Evolutionary conservation across 75 land plant species (phyloP).

Genomic region (Larix kaempferi): DNA sequence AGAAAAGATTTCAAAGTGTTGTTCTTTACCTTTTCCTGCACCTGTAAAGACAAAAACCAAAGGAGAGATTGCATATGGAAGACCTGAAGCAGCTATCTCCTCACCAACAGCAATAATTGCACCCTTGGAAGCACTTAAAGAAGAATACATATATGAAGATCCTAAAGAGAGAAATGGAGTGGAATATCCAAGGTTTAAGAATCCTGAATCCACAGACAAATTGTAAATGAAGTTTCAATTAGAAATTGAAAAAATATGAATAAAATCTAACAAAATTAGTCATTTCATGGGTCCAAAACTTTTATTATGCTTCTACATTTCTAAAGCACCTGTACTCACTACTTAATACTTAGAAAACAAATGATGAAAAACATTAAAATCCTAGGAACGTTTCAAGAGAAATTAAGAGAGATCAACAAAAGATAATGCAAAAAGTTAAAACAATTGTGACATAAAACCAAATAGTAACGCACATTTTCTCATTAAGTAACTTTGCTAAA

Average conservation of each 20-base stretch:
- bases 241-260: not conserved
- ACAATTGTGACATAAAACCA: too few relatives aligned
- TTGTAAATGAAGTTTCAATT: conserved; percentile 4
- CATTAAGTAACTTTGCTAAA: too few relatives aligned
- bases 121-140: conserved; percentile 87
- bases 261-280: not conserved
- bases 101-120: conserved; percentile 95
- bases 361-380: not conserved
- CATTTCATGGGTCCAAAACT: not conserved
- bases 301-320: not conserved
- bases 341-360: not conserved
- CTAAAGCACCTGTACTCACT: not conserved
- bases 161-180: conserved; percentile 96
- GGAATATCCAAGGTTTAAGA: conserved; percentile 82
- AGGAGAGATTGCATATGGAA: conserved; percentile 85
- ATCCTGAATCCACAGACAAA: conserved; percentile 53
- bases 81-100: conserved; percentile 75
- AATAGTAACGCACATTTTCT: too few relatives aligned
- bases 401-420: not conserved
- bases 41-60: conserved; percentile 93
- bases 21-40: conserved; percentile 84
- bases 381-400: not conserved
- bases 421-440: too few relatives aligned
- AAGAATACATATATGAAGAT: conserved; percentile 87
- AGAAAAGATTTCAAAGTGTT: not conserved